Base-by-base conservation (phyloP, 2,329 filamentous ascomycete species). In the Tolypocladium nubicola region DNA sequence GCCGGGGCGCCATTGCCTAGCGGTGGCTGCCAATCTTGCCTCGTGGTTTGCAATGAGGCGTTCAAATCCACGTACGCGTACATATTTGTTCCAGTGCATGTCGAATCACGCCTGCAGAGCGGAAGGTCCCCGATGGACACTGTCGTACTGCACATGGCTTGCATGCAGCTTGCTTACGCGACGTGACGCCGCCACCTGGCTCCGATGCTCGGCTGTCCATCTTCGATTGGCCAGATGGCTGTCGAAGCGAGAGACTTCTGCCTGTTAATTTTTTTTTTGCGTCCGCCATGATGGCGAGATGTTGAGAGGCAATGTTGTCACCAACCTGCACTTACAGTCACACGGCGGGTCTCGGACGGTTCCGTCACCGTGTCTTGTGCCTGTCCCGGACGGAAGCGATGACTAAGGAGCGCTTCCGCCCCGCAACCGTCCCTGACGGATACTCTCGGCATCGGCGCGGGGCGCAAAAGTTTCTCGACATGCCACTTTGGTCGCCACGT, bases 391-490 rank as follows among this genome's bases (percentile, higher is more conserved):
- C n/a, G n/a, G 21, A 16, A 13, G 21, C 43, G 38, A 41, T 21
- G 37, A 23, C 30, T 23, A 37, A 43, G 33, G 40, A 19, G 14
- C 35, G 26, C 19, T 33, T 38, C 53, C 38, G 9, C 23, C 43
- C 54, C 54, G 54, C 38, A 50, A 38, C 38, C 45, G 37, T 57
- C 52, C 19, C 6, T 4, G n/a, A 33, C 61, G 62, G 62, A 64
- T 67, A 67, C 59, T 56, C 63, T 65, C 66, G 66, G 66, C 63
- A 63, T 66, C 67, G 65, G 66, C 63, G 66, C 65, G 65, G 66
- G 43, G 45, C 43, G 38, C 38, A 38, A 47, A 55, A 35, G 39
- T 38, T 47, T 54, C 53, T 52, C 19, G 47, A 35, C 30, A 45
- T 33, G 54, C 37, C 41, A 33, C 19, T 5, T 23, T 23, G 33